Evolutionary conservation across 1,139 yeast genomes (phyloP), one percentile per base, ranked within the genome.

Genomic region (Trichomonascaceae sp.): DNA sequence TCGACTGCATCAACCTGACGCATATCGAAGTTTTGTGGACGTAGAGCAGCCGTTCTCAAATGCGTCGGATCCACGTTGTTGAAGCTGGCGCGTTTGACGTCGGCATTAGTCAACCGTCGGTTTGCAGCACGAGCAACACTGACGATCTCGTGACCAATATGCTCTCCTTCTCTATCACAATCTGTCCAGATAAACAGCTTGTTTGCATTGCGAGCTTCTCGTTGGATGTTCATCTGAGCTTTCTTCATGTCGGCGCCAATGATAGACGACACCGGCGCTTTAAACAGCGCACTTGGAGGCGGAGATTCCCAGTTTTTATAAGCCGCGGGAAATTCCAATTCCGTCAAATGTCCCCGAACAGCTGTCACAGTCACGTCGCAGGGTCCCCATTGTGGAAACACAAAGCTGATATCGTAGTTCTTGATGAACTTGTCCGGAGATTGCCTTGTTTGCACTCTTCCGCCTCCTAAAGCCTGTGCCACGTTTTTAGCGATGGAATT

Each of bases 101-200:
- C 77, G 10, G 72, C 74, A 18, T 80, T 66, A 2, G 68, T 71
- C 36, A 88, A 64, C 0, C 70, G 60, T 0, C 72, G 64, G 66
- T 88, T 90, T 0, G 78, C 78, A 59, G 74, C 73, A 49, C 70
- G 67, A 0, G 96, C 97, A 3, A 85, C 85, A 55, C 81, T 77
- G 50, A 80, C 76, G 22, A 95, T 81, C 66, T 93, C 98, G 74
- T 80, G 83, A 0, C 99, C 99, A 57, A 95, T 95, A 66, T 85
- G 86, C 69, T 95, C 99, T 1, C 99, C 99, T 66, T 95, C 99
- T 45, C 99, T 76, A 74, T 95, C 99, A 71, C 98, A 93, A 76
- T 95, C 99, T 1, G 99, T 95, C 99, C 99, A 95, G 9, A 95
- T 89, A 86, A 88, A 87, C 58, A 95, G 72, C 50, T 75, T 74